Evolutionary conservation across 1,139 yeast genomes (phyloP).

Genomic region (Geotrichum citri-aurantii): DNA sequence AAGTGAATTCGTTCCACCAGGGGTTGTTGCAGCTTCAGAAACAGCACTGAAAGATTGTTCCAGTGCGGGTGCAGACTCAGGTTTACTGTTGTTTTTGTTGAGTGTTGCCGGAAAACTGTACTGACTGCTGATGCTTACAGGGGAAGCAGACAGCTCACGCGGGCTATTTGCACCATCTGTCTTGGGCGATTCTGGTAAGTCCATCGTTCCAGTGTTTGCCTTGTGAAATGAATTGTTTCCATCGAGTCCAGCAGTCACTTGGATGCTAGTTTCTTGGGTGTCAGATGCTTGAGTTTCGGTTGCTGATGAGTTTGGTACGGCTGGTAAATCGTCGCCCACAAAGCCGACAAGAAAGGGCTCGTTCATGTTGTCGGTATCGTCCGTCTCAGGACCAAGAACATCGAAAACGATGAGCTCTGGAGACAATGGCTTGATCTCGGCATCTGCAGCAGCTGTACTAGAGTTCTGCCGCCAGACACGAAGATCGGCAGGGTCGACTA

Average conservation of each 20-base stretch:
- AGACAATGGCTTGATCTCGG: background rate
- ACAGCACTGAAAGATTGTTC: constrained; percentile 1
- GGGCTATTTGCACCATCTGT: background rate
- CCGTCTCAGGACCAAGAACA: constrained; percentile 6
- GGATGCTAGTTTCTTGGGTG: background rate
- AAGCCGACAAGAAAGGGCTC: background rate
- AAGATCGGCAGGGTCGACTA: constrained; percentile 66
- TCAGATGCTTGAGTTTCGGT: background rate
- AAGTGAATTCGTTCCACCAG: background rate
- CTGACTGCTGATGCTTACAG: constrained; percentile 11
- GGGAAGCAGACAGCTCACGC: constrained; percentile 4
- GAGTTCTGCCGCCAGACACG: constrained; percentile 13
- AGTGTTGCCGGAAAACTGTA: constrained; percentile 4
- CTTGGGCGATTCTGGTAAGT: constrained; percentile 13
- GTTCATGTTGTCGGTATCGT: background rate
- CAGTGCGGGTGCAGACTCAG: constrained; percentile 8
- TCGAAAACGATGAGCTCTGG: constrained; percentile 6
- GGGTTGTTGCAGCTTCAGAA: constrained; percentile 17
- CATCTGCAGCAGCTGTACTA: constrained; percentile 14
- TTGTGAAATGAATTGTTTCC: background rate
- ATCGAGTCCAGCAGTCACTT: background rate
- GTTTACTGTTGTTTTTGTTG: constrained; percentile 4
- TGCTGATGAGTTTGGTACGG: background rate
- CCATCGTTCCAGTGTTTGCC: background rate
- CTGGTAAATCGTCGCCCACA: background rate